These are phyloP conservation scores for Yarrowia divulgata DNA, from an alignment of 805 yeast genomes.

Conservation along the genomic window DNA sequence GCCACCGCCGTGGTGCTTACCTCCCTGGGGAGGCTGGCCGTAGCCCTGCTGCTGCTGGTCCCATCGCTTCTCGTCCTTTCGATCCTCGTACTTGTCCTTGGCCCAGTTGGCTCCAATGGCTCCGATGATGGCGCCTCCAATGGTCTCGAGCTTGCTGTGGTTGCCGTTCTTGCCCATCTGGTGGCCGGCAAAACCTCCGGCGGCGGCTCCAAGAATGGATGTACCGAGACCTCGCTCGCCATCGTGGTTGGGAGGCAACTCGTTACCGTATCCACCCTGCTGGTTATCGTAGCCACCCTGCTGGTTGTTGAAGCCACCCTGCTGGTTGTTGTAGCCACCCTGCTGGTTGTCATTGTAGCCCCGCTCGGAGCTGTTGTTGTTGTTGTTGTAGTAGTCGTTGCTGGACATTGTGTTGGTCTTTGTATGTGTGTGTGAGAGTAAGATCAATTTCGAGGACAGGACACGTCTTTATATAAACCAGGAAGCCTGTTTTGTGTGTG, in stretches of 20 bases:
- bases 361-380: constrained; percentile 13
- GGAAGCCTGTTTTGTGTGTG: constrained; percentile 12
- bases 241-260: not conserved
- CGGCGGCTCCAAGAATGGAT: constrained; percentile 39
- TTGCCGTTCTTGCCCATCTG: constrained; percentile 34
- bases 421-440: not conserved
- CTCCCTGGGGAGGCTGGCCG: constrained; percentile 16
- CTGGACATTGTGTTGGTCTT: constrained; percentile 11
- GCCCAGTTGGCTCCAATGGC: constrained; percentile 40
- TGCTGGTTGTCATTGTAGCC: constrained; percentile 8
- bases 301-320: constrained; percentile 17
- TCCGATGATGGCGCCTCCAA: constrained; percentile 40
- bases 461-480: constrained; percentile 11
- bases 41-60: constrained; percentile 37
- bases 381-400: constrained; percentile 36
- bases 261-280: constrained; percentile 23
- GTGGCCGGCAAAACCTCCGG: constrained; percentile 40
- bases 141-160: constrained; percentile 39
- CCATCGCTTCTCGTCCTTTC: constrained; percentile 32
- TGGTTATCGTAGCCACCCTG: constrained; percentile 4
- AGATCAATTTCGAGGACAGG: not conserved
- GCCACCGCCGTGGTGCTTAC: constrained; percentile 22
- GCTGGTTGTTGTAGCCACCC: constrained; percentile 25
- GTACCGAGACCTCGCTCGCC: constrained; percentile 39
- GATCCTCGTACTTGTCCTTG: constrained; percentile 36